Percentiles rank a stretch among this genome's conserved stretches.
phyloP scores from a whole-genome alignment of 768 basidiomycete species.

The Lactifluus volemus region DNA sequence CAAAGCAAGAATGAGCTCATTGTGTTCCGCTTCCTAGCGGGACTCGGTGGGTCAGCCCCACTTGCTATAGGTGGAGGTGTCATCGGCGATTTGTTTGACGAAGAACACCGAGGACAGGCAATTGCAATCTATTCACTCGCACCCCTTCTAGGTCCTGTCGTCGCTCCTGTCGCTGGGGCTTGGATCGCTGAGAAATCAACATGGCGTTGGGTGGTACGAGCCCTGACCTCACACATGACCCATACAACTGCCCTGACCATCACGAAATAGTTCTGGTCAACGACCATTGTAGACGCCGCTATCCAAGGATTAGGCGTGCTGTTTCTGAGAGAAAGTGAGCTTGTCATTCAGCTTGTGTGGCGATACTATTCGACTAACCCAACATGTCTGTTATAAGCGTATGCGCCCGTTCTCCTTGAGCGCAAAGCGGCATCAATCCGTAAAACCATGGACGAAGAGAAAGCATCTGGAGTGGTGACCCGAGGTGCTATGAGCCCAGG shows the following conservation, averaged over 20 bases:
- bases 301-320: conserved; percentile 51
- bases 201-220: conserved; percentile 65
- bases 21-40: conserved; percentile 59
- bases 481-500: conserved; percentile 39
- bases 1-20: conserved; percentile 49
- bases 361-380: neutral
- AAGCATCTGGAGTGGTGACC: conserved; percentile 30
- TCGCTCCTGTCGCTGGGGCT: conserved; percentile 57
- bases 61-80: conserved; percentile 58
- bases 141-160: conserved; percentile 55
- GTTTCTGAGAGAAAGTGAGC: conserved; percentile 55
- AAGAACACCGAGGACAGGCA: conserved; percentile 58
- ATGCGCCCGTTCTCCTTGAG: conserved; percentile 31
- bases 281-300: conserved; percentile 44
- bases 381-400: conserved; percentile 20
- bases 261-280: conserved; percentile 53
- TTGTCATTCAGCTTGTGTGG: neutral
- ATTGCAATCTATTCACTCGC: conserved; percentile 58
- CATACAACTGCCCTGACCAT: neutral
- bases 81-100: conserved; percentile 51
- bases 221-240: neutral
- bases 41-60: conserved; percentile 67
- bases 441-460: conserved; percentile 40
- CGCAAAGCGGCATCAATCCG: conserved; percentile 43
- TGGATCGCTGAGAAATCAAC: conserved; percentile 57